These are phyloP conservation scores for Harrya chromipes DNA, from an alignment of 768 basidiomycete species.

Conservation along the genomic window DNA sequence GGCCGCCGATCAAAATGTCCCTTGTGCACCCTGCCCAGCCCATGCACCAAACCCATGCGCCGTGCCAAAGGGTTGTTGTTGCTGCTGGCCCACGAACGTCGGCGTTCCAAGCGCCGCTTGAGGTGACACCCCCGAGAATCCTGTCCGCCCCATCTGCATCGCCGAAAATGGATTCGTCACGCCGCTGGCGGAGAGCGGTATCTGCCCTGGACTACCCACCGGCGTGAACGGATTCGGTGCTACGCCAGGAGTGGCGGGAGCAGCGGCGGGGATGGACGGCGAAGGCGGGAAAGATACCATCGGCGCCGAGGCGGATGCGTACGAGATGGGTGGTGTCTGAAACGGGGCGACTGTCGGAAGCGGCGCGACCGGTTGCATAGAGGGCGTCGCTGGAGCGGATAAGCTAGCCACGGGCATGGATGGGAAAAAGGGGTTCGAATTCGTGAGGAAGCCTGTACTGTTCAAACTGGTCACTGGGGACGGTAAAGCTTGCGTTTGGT, in stretches of 20 bases:
- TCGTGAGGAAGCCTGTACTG: not conserved
- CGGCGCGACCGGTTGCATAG: conserved; percentile 7
- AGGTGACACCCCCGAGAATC: conserved; percentile 26
- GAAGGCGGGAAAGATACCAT: conserved; percentile 3
- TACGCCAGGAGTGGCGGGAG: not conserved
- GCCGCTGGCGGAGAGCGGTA: conserved; percentile 18
- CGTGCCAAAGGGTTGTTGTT: conserved; percentile 19
- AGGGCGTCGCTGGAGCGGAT: conserved; percentile 9
- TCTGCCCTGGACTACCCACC: conserved; percentile 14
- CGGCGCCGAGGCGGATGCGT: not conserved
- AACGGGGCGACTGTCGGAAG: conserved; percentile 4
- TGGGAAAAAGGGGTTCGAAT: conserved; percentile 17
- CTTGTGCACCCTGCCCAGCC: conserved; percentile 13
- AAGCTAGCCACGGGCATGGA: not conserved
- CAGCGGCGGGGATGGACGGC: not conserved
- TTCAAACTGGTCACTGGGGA: not conserved
- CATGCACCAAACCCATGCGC: conserved; percentile 18
- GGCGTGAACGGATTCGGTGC: conserved; percentile 23
- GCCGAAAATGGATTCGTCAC: conserved; percentile 17
- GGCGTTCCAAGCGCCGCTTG: conserved; percentile 24
- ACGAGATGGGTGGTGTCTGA: conserved; percentile 3
- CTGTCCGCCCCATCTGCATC: conserved; percentile 13
- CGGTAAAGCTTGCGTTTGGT: conserved; percentile 1
- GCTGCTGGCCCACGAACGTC: conserved; percentile 21
- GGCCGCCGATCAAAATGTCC: conserved; percentile 14